Evolutionary conservation across 306 rosid species (phyloP), one percentile per base, ranked within the genome.

Genomic region (Dalbergia cultrata): DNA sequence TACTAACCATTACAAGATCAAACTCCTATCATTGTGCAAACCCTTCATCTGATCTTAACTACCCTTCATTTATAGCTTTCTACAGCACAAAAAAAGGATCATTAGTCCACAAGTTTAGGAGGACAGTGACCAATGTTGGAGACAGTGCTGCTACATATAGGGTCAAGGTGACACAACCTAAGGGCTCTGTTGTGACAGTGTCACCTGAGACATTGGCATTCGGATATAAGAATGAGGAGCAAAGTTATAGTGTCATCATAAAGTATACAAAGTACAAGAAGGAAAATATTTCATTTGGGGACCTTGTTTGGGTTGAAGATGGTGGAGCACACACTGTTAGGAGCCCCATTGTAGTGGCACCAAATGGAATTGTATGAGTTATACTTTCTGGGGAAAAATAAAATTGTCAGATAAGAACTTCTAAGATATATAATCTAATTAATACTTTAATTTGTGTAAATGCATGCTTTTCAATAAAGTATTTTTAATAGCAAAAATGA

Each of bases 121-220:
- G 92, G 70, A 76, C 74, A 0, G 89, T 83, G 21, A 90, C 89
- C 0, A 75, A 83, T 61, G 92, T 88, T 59, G 92, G 89, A 52
- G 80, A 76, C 11, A 88, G 77, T 18, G 44, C 64, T 4, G 86
- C 89, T n/a, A 60, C 68, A 26, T 90, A 90, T 65, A 81, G 53
- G 45, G 88, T 33, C 50, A 52, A 44, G 9, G 87, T 90, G 74
- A 69, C n/a, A 26, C 13, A 80, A 39, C 88, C 89, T 0, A n/a
- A 41, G 59, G 88, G 86, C 6, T 80, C 76, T 52, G 33, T 2
- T 4, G 78, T 90, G 37, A 80, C n/a, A 10, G 89, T 88, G 35
- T 54, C 67, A 2, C 94, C 89, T 0, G 56, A 66, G 34, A 80
- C 7, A 7, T 14, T 88, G 56, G 21, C 45, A 19, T 88, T 84